phyloP scores from a whole-genome alignment of 2,329 filamentous ascomycete species.

The Ustulina deusta region DNA sequence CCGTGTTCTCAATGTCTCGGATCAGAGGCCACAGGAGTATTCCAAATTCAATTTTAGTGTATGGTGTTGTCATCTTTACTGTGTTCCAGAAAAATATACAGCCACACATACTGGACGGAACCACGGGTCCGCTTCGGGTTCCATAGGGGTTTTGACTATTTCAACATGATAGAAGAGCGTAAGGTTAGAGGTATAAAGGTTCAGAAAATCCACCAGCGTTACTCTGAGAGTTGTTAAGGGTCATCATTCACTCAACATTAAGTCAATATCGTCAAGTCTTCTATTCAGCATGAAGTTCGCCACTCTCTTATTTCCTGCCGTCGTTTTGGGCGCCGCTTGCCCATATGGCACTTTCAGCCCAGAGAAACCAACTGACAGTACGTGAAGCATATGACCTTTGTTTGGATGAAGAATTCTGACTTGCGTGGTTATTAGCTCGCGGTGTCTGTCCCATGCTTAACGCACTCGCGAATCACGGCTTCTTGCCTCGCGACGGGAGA shows the following conservation, averaged over 20 bases:
- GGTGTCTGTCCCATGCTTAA: constrained; percentile 63
- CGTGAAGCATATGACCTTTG: constrained; percentile 9
- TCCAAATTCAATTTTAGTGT: constrained; percentile 30
- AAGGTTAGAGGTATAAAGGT: constrained; percentile 27
- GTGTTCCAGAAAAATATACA: neutral
- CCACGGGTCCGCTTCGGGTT: neutral
- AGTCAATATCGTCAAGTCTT: constrained; percentile 8
- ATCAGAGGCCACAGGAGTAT: constrained; percentile 12
- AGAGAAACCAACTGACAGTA: constrained; percentile 36
- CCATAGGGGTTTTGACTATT: neutral
- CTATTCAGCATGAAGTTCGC: constrained; percentile 32
- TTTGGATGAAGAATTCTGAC: constrained; percentile 15
- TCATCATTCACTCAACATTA: neutral
- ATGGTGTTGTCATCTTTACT: neutral
- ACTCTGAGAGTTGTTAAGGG: constrained; percentile 2
- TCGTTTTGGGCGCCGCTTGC: constrained; percentile 26
- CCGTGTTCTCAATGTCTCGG: neutral
- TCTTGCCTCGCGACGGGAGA: constrained; percentile 60
- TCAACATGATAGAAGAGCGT: neutral
- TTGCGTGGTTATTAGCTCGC: constrained; percentile 26
- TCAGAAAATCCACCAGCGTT: constrained; percentile 8
- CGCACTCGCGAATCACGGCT: constrained; percentile 63
- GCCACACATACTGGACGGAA: neutral
- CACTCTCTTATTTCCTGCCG: constrained; percentile 28
- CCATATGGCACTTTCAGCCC: constrained; percentile 32